Conservation (phyloP, 306 rosid genomes). For the Lithocarpus polystachyus region DNA sequence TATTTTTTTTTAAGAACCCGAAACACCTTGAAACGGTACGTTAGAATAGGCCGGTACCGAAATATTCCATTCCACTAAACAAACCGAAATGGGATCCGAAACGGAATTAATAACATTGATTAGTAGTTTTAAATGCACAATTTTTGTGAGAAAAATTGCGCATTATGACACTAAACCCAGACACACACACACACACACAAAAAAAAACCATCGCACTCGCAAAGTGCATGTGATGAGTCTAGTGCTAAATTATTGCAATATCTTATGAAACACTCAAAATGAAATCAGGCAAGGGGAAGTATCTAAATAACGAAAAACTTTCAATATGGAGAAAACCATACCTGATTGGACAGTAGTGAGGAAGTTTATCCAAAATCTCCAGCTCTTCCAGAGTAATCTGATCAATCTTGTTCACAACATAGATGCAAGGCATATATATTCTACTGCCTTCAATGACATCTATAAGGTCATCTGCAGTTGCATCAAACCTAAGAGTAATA, state of each 20-base stretch:
- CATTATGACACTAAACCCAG: too few relatives aligned
- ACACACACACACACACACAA: too few relatives aligned
- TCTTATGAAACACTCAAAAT: background rate
- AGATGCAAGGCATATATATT: slow-evolving; percentile 90
- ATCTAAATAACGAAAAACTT: background rate
- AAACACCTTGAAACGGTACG: too few relatives aligned
- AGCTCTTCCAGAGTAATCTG: slow-evolving; percentile 95
- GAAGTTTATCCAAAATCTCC: slow-evolving; percentile 96
- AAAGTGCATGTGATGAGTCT: too few relatives aligned
- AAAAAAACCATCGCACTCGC: too few relatives aligned
- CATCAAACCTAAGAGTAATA: slow-evolving; percentile 91
- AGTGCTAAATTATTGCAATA: background rate
- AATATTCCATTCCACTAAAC: too few relatives aligned
- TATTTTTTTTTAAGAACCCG: too few relatives aligned
- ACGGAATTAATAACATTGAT: too few relatives aligned
- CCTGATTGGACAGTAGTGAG: slow-evolving; percentile 98
- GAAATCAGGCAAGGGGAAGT: background rate
- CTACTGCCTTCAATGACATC: slow-evolving; percentile 97
- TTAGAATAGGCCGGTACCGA: too few relatives aligned
- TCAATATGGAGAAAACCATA: slow-evolving; percentile 16
- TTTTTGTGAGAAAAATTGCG: too few relatives aligned
- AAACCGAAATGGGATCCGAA: too few relatives aligned
- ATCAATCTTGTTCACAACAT: slow-evolving; percentile 94
- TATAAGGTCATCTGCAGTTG: slow-evolving; percentile 94
- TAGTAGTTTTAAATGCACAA: too few relatives aligned